Evolutionary conservation across 1,139 yeast species (phyloP).

Genomic region (Torulaspora pretoriensis): DNA sequence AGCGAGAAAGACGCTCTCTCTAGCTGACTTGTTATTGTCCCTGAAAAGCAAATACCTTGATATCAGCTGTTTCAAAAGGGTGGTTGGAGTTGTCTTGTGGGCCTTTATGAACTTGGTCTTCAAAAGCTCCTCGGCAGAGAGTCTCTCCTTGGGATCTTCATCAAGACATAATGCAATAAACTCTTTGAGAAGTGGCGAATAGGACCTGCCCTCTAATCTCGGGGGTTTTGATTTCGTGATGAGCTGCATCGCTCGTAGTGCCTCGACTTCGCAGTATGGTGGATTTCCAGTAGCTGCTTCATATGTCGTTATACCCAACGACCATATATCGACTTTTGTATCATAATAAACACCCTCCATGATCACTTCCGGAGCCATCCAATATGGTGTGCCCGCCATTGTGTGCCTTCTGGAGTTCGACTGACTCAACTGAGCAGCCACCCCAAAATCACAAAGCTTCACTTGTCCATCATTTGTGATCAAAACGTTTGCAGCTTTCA

Average conservation of each 20-base stretch:
- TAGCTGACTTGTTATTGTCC: constrained; percentile 48
- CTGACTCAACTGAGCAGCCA: constrained; percentile 88
- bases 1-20: constrained; percentile 43
- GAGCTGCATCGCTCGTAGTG: constrained; percentile 89
- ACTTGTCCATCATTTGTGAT: constrained; percentile 87
- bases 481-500: constrained; percentile 91
- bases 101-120: constrained; percentile 67
- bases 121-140: constrained; percentile 77
- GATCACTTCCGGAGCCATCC: constrained; percentile 99
- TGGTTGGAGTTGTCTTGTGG: constrained; percentile 57
- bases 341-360: constrained; percentile 87
- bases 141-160: constrained; percentile 86
- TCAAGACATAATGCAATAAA: constrained; percentile 88
- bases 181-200: constrained; percentile 73
- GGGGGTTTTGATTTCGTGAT: constrained; percentile 94
- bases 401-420: constrained; percentile 79
- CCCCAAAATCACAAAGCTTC: constrained; percentile 95
- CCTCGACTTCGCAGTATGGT: constrained; percentile 94
- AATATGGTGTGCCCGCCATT: constrained; percentile 97
- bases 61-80: constrained; percentile 69
- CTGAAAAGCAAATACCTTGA: constrained; percentile 78
- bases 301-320: constrained; percentile 86
- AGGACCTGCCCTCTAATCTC: constrained; percentile 83
- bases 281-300: constrained; percentile 98
- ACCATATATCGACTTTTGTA: constrained; percentile 88